Evolutionary conservation across 2,329 filamentous ascomycete genomes (phyloP).

Genomic region (Epichloe bromicola): DNA sequence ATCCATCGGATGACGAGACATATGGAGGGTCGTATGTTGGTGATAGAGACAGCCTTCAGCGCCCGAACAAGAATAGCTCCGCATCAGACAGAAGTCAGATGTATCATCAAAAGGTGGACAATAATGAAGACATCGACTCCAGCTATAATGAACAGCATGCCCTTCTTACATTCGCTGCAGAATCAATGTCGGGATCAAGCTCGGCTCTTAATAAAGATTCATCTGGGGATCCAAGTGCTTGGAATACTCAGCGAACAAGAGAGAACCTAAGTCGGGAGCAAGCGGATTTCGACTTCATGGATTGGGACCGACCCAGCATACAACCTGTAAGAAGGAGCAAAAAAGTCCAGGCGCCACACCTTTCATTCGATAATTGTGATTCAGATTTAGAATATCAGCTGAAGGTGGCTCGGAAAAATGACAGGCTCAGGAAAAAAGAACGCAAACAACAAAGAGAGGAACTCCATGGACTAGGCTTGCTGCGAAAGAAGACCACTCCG

Average conservation of each 20-base stretch:
- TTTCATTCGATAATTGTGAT: conserved; percentile 45
- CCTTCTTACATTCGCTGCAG: conserved; percentile 14
- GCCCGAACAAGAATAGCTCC: not conserved
- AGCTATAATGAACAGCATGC: conserved; percentile 13
- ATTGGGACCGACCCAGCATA: conserved; percentile 60
- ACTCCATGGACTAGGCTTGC: conserved; percentile 49
- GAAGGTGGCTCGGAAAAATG: conserved; percentile 48
- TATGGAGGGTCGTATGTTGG: not conserved
- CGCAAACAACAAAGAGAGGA: conserved; percentile 59
- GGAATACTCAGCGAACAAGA: not conserved
- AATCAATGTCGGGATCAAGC: conserved; percentile 7
- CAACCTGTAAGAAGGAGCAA: conserved; percentile 46
- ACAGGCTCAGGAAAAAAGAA: conserved; percentile 59
- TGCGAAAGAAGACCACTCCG: conserved; percentile 44
- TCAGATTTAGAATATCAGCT: conserved; percentile 52
- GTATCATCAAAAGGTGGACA: not conserved
- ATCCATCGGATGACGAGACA: not conserved
- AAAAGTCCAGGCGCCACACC: conserved; percentile 40
- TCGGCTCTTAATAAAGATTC: not conserved
- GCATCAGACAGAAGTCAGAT: not conserved
- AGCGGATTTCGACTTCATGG: conserved; percentile 73
- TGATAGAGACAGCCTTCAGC: not conserved
- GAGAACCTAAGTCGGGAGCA: conserved; percentile 21
- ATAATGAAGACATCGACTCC: not conserved
- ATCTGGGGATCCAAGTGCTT: not conserved